Conservation (phyloP, 2,329 filamentous ascomycete genomes). For the Xylariaceae sp. region DNA sequence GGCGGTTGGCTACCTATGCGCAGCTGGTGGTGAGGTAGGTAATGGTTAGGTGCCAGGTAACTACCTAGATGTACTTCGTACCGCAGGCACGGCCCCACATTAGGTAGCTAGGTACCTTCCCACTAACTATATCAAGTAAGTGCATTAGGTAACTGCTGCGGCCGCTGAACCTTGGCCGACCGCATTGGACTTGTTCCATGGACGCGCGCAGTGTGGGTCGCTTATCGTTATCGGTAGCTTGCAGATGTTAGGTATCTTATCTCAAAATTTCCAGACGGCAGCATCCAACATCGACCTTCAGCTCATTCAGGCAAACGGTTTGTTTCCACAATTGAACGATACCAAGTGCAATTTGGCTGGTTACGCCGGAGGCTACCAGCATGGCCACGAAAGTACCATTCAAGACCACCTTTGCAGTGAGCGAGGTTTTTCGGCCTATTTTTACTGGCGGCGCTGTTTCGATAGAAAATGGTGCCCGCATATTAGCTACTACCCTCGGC, state of each 20-base stretch:
- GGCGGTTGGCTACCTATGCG: too few relatives aligned
- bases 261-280: slow-evolving; percentile 28
- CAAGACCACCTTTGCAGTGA: slow-evolving; percentile 87
- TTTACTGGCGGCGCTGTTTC: slow-evolving; percentile 88
- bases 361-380: slow-evolving; percentile 20
- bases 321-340: slow-evolving; percentile 1
- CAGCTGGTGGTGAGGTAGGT: too few relatives aligned
- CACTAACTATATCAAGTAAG: too few relatives aligned
- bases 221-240: slow-evolving; percentile 25
- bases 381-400: slow-evolving; percentile 61
- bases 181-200: too few relatives aligned
- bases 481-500: slow-evolving; percentile 84
- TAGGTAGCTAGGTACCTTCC: too few relatives aligned
- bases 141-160: too few relatives aligned
- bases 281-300: slow-evolving; percentile 17
- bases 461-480: slow-evolving; percentile 72
- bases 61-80: too few relatives aligned
- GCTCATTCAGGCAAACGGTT: slow-evolving; percentile 6
- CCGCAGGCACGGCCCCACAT: too few relatives aligned
- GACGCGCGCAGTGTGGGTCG: too few relatives aligned
- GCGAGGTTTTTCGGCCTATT: slow-evolving; percentile 81
- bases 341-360: slow-evolving; percentile 3
- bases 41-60: too few relatives aligned
- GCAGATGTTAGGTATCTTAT: slow-evolving; percentile 7
- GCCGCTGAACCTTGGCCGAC: too few relatives aligned